These are phyloP conservation scores for Botryosphaeria dothidea DNA, from an alignment of 2,329 filamentous ascomycete genomes.

Conservation along the genomic window DNA sequence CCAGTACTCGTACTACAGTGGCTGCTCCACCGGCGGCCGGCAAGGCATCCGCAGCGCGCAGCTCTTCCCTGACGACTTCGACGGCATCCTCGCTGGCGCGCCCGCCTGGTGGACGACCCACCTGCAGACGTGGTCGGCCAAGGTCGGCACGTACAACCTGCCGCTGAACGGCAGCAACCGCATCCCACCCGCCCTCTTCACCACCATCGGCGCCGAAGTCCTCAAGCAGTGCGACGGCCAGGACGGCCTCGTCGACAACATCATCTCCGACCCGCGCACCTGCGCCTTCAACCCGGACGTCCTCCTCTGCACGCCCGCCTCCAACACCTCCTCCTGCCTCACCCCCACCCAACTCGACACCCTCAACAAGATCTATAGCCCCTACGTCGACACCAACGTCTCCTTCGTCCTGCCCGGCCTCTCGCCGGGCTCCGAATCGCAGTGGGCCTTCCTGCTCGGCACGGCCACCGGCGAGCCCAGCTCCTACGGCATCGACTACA, in stretches of 20 bases:
- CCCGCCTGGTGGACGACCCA: slow-evolving; percentile 55
- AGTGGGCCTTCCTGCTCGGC: slow-evolving; percentile 26
- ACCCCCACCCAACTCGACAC: slow-evolving; percentile 7
- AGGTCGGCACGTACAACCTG: slow-evolving; percentile 34
- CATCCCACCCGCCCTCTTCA: slow-evolving; percentile 4
- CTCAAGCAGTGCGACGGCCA: slow-evolving; percentile 14
- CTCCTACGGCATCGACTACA: slow-evolving; percentile 39
- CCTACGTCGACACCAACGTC: slow-evolving; percentile 43
- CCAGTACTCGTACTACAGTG: slow-evolving; percentile 50
- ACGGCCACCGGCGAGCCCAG: slow-evolving; percentile 33
- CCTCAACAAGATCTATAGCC: slow-evolving; percentile 25
- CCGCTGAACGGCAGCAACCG: slow-evolving; percentile 11
- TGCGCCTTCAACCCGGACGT: slow-evolving; percentile 15
- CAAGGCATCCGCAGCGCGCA: slow-evolving; percentile 59
- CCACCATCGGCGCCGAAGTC: slow-evolving; percentile 11
- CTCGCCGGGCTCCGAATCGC: slow-evolving; percentile 39
- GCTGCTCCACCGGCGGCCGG: slow-evolving; percentile 61
- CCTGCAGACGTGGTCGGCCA: slow-evolving; percentile 47
- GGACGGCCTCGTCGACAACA: slow-evolving; percentile 13
- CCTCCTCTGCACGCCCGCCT: slow-evolving; percentile 4
- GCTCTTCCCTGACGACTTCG: slow-evolving; percentile 57
- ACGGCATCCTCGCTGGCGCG: slow-evolving; percentile 57
- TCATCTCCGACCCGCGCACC: slow-evolving; percentile 7
- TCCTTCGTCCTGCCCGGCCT: slow-evolving; percentile 45
- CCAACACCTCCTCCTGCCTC: slow-evolving; percentile 9